Base-by-base conservation (phyloP, 2,329 filamentous ascomycete species). In the Trichoderma afroharzianum region DNA sequence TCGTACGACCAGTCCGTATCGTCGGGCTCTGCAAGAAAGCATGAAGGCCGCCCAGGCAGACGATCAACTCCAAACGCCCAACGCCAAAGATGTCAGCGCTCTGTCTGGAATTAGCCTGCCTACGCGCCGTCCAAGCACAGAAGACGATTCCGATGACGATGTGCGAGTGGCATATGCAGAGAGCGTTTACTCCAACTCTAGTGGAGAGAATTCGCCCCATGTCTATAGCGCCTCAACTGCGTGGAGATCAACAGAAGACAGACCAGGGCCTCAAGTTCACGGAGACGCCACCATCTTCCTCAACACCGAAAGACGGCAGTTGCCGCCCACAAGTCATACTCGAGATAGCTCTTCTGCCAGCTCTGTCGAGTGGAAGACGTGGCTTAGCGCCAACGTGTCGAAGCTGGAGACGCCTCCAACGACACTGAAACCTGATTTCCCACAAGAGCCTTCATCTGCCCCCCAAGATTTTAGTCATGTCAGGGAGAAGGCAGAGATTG, bases 361-460 rank as follows among this genome's bases (percentile, higher is more conserved):
- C 70, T 88, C 86, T 3, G 78, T 82, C 2, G 87, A 88, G 71
- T 88, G 86, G 87, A 88, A 88, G 77, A 83, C 80, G 0, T 86
- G 84, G 84, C 82, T 88, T 50, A 86, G 86, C 9, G 82, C 85
- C 3, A 85, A 88, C 55, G 82, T 86, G 9, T 84, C 84, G 0
- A 85, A 84, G 70, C 76, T 86, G 2, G 85, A 87, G 59, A 74
- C 71, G 1, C 71, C 77, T 5, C 58, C 69, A 3, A 72, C 74
- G 3, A 73, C 73, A 1, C 68, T 71, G 21, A 75, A 71, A 26
- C 28, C 62, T 8, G 73, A 71, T 4, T 50, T 47, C 30, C 63
- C 55, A 9, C 47, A 24, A 5, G 74, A 74, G 8, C 39, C 68
- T 15, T 64, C 32, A 0, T 53, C 71, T 12, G 28, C 62, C 8